Conservation (phyloP, 2,329 filamentous ascomycete species). For the Volutella citrinella region DNA sequence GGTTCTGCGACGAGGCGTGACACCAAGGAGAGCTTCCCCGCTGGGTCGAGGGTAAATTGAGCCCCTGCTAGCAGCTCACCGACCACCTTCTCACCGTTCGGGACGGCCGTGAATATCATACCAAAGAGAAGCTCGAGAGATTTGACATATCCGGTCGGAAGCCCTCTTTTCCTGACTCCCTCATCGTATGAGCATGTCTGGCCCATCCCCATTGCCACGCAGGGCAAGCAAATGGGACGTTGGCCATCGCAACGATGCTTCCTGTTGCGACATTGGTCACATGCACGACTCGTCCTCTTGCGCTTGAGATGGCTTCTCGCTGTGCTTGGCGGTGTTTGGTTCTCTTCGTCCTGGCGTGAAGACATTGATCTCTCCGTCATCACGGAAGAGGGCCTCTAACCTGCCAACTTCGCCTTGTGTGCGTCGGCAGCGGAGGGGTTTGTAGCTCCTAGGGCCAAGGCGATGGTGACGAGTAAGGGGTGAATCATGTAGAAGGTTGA, state of each 20-base stretch:
- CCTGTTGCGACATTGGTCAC: constrained; percentile 1
- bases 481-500: too few species aligned
- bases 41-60: constrained; percentile 1
- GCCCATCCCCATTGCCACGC: neutral
- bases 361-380: too few species aligned
- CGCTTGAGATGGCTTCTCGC: too few species aligned
- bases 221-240: neutral
- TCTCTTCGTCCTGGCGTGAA: too few species aligned
- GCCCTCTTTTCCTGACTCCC: constrained; percentile 1
- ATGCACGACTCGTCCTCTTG: constrained; percentile 2
- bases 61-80: constrained; percentile 1
- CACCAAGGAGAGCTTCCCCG: constrained; percentile 1
- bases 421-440: too few species aligned
- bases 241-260: constrained; percentile 3
- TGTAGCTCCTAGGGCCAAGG: too few species aligned
- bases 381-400: too few species aligned
- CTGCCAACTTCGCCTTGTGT: too few species aligned
- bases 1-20: neutral
- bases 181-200: constrained; percentile 2
- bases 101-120: constrained; percentile 2
- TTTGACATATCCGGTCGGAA: constrained; percentile 2
- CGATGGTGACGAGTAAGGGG: too few species aligned
- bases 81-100: constrained; percentile 1
- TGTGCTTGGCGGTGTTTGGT: too few species aligned
- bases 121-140: constrained; percentile 3